These are phyloP conservation scores for Oryza officinalis DNA, from an alignment of 176 grass and related monocot species.

Conservation along the genomic window DNA sequence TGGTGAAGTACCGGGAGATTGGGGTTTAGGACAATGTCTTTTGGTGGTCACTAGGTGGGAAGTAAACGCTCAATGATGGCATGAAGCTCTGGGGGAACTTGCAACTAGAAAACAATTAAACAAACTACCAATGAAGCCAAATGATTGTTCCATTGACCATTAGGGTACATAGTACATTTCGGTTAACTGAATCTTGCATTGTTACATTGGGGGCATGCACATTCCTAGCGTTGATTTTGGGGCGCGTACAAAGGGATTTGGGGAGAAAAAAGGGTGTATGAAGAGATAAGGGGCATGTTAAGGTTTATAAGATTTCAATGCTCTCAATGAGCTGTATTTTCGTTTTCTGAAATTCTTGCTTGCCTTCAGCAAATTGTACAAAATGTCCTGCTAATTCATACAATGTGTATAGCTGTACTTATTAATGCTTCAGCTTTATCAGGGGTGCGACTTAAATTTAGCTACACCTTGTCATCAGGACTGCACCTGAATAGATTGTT, in stretches of 20 bases:
- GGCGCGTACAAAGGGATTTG: neutral
- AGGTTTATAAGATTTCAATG: neutral
- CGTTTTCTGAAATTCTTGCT: neutral
- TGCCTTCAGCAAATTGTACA: neutral
- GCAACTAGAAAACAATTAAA: neutral
- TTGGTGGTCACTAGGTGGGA: neutral
- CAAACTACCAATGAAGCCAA: neutral
- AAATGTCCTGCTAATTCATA: constrained; percentile 1
- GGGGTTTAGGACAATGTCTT: neutral
- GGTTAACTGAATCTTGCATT: neutral
- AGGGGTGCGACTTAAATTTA: neutral
- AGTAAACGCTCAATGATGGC: neutral
- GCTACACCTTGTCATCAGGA: neutral
- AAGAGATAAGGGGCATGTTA: neutral
- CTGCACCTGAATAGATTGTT: neutral
- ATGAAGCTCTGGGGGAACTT: neutral
- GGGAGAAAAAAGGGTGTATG: neutral
- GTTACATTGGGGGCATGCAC: neutral
- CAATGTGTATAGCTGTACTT: neutral
- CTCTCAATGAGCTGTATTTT: neutral
- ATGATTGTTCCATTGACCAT: neutral
- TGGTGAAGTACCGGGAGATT: neutral
- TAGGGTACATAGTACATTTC: neutral
- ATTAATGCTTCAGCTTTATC: neutral
- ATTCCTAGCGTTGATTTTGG: constrained; percentile 1